Evolutionary conservation across 768 basidiomycete genomes (phyloP).

Genomic region (Rickenella mellea): DNA sequence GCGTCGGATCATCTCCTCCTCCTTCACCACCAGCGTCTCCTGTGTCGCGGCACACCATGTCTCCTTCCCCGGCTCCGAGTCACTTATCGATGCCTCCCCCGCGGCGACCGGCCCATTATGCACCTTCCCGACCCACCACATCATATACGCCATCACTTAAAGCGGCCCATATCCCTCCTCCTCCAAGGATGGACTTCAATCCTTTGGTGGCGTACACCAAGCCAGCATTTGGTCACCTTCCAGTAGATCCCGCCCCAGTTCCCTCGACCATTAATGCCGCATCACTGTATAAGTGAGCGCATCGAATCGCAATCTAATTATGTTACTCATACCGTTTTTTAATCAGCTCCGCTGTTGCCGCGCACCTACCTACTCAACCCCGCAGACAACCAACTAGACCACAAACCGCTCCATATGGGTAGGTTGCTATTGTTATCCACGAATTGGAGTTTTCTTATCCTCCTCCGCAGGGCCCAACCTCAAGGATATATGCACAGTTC

Average conservation of each 20-base stretch:
- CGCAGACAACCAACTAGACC: too few species aligned
- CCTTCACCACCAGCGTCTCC: slow-evolving; percentile 15
- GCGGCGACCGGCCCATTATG: slow-evolving; percentile 1
- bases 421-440: too few species aligned
- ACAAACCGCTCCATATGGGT: too few species aligned
- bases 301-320: too few species aligned
- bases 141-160: neutral
- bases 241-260: too few species aligned
- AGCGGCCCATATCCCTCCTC: slow-evolving; percentile 6
- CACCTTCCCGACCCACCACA: neutral
- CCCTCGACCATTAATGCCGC: slow-evolving; percentile 18
- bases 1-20: slow-evolving; percentile 6
- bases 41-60: slow-evolving; percentile 11
- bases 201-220: slow-evolving; percentile 38
- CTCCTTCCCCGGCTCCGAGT: slow-evolving; percentile 3
- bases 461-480: too few species aligned
- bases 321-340: slow-evolving; percentile 1
- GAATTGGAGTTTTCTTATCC: too few species aligned
- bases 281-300: slow-evolving; percentile 55
- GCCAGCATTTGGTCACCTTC: slow-evolving; percentile 7
- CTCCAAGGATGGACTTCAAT: slow-evolving; percentile 24
- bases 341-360: slow-evolving; percentile 45
- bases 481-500: too few species aligned
- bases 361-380: slow-evolving; percentile 21
- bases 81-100: slow-evolving; percentile 7